Base-by-base conservation (phyloP, 108 stramenopile species). In the Schizochytrium sp. region DNA sequence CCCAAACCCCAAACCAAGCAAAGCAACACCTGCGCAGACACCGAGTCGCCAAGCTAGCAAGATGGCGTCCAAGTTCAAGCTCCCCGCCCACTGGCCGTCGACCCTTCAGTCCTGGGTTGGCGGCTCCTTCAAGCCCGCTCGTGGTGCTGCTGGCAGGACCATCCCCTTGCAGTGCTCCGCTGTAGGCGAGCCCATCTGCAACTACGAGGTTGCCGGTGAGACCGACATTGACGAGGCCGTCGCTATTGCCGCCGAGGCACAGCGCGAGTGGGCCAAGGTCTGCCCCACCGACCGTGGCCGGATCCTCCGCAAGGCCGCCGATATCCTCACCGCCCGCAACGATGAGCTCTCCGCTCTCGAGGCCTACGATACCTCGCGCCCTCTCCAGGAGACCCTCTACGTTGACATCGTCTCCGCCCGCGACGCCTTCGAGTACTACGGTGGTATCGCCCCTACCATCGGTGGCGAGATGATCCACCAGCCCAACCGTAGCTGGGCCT, bases 381-480 rank as follows among this genome's bases (percentile, higher is more conserved):
- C 88, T 7, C 3, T 88, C 4, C 56, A 69, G 46, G 88, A 88
- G 38, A 61, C 88, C 3, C 45, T 47, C 13, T 87, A 38, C 89
- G 89, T 76, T 8, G 72, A 89, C 41, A 46, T 87, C 46, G 72
- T 57, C 12, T 42, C 58, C 40, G 89, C 72, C 13, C 53, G 72
- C 44, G 89, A 89, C 57, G 38, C 42, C 5, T 56, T 89, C 76
- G 89, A 89, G 59, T 89, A 87, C 73, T 89, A 45, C 13, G 89
- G 76, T 8, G 76, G 76, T 19, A 2, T 89, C 89, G 89, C 76
- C 8, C 41, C 73, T n/a, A 87, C 72, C 40, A 45, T 57, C 2
- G 72, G 72, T 83, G 89, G 72, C 46, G 49, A 50, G 55, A 41
- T 64, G 28, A 50, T 53, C 72, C 41, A 50, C 72, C 61, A 72